Conservation (phyloP, 2,329 filamentous ascomycete species). For the Chrysosphaeria jannelii region DNA sequence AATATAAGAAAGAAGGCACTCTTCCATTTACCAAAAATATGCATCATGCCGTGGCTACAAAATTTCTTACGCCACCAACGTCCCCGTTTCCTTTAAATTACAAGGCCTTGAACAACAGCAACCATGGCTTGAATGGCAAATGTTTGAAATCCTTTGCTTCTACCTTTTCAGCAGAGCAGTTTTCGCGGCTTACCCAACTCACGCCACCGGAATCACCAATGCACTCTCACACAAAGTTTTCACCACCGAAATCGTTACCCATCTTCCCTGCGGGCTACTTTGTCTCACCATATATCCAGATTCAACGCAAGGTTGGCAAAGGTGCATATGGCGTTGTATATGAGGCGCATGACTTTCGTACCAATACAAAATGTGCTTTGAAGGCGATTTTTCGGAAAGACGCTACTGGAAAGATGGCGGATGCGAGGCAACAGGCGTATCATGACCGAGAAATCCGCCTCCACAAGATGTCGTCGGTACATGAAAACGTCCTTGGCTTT, state of each 20-base stretch:
- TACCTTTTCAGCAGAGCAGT: conserved; percentile 2
- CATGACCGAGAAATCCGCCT: conserved; percentile 81
- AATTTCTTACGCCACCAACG: background rate
- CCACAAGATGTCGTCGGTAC: conserved; percentile 65
- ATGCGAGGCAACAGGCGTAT: conserved; percentile 62
- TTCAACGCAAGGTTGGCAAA: conserved; percentile 66
- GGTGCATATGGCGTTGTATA: conserved; percentile 96
- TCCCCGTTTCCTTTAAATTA: background rate
- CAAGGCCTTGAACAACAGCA: too few species aligned
- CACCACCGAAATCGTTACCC: conserved; percentile 60
- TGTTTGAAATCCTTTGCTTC: background rate
- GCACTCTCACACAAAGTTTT: conserved; percentile 27
- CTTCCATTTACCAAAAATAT: background rate
- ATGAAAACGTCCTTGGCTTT: conserved; percentile 87
- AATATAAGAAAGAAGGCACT: background rate
- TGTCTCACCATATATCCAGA: background rate
- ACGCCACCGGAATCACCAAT: conserved; percentile 13
- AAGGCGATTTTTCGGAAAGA: conserved; percentile 91
- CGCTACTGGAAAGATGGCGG: conserved; percentile 35
- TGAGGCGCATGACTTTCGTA: conserved; percentile 57
- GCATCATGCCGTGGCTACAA: too few species aligned
- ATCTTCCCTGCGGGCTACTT: conserved; percentile 11
- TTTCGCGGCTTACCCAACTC: too few species aligned
- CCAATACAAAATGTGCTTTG: conserved; percentile 62
- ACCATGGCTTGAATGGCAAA: too few species aligned